These are phyloP conservation scores for Penicillium griseofulvum DNA, from an alignment of 2,329 filamentous ascomycete species.

Conservation along the genomic window DNA sequence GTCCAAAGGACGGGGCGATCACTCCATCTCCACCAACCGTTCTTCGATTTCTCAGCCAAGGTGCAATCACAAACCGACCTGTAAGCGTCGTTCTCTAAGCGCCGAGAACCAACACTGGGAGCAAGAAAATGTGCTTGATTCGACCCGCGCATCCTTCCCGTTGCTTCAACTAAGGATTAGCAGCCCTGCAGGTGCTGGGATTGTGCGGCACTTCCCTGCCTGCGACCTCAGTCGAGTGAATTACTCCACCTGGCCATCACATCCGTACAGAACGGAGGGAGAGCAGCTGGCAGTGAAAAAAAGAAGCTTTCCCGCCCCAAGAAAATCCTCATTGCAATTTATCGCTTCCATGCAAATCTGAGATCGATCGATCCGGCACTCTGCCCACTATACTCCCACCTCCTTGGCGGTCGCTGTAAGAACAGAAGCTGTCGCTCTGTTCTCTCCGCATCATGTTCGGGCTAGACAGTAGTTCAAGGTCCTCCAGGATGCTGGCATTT, in stretches of 20 bases:
- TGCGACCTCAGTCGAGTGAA: background rate
- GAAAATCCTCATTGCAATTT: background rate
- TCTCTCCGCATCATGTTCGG: constrained; percentile 22
- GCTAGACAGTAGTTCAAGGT: constrained; percentile 8
- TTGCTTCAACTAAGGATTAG: background rate
- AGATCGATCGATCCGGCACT: constrained; percentile 11
- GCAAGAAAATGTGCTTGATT: constrained; percentile 13
- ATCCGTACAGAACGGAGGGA: constrained; percentile 5
- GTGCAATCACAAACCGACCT: constrained; percentile 12
- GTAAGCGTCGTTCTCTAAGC: constrained; percentile 23
- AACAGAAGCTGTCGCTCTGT: constrained; percentile 7
- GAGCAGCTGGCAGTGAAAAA: constrained; percentile 20
- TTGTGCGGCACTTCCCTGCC: constrained; percentile 4
- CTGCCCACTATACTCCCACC: constrained; percentile 5
- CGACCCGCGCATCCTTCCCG: constrained; percentile 9
- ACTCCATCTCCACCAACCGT: constrained; percentile 9
- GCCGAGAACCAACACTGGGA: constrained; percentile 10
- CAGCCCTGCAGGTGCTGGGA: constrained; percentile 5
- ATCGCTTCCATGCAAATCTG: constrained; percentile 18
- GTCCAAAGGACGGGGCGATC: constrained; percentile 3
- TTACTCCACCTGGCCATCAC: constrained; percentile 15
- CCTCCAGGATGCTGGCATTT: constrained; percentile 18
- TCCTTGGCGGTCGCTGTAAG: constrained; percentile 4
- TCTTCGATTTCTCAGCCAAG: background rate
- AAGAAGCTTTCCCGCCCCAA: constrained; percentile 24